Evolutionary conservation across 2,329 filamentous ascomycete species (phyloP), one percentile per base, ranked within the genome.

Genomic region (Aspergillaceae sp.): DNA sequence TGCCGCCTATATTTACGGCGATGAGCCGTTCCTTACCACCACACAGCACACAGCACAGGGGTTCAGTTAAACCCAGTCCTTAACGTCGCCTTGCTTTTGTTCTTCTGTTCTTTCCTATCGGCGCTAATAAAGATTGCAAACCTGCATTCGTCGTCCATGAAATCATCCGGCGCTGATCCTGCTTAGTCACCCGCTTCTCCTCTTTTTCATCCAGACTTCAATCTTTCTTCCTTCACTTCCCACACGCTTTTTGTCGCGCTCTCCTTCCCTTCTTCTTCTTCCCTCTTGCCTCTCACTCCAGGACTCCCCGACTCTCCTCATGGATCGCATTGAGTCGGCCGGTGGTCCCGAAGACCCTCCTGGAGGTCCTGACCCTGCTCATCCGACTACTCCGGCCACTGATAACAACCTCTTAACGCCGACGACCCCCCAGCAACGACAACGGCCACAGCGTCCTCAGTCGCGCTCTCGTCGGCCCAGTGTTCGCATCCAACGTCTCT

Each of bases 311-410:
- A 19, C 29, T 9, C 30, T 28, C 42, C 29, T 43, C 48, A 68
- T 69, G 66, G 65, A 69, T 62, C 64, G 50, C 51, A 68, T 68
- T 52, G 66, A 68, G 53, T 53, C 56, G 34, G 54, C 53, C 33
- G 58, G 55, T 43, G 59, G 58, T 47, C 51, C 51, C 26, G 37
- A 48, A 34, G 47, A 44, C 47, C 43, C 48, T 41, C 43, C 48
- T 33, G 50, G 42, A n/a, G 35, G 34, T 43, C 50, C 26, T 44
- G 51, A 8, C 28, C 52, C n/a, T 34, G 51, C 7, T 41, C 52
- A 26, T 46, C 55, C 30, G 30, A 32, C 30, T 8, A 26, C 11
- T 28, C 36, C n/a, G 49, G 28, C 10, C 4, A 5, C 9, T 10
- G 40, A 41, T 29, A 29, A 29, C 33, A 35, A 11, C 30, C 6